Evolutionary conservation across 139 green algal species (phyloP), one percentile per base, ranked within the genome.

Genomic region (Closterium sp.): DNA sequence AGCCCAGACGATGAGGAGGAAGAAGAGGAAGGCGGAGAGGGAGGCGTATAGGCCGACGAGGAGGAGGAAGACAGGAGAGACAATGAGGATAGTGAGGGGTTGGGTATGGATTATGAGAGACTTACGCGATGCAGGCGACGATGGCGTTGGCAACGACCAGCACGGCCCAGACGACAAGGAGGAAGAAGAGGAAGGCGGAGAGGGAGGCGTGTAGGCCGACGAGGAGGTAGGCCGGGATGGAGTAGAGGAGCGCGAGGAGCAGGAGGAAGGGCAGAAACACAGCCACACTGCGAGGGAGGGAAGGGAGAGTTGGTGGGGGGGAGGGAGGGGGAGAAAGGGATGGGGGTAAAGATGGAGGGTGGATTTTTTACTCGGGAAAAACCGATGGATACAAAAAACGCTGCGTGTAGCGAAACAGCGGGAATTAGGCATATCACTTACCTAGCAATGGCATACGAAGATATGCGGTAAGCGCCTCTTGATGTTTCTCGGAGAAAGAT

Each of bases 401-500:
- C 34, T 42, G 34, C 34, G 34, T 42, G 34, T 42, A 42, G 34
- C 34, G 34, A 42, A 42, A 42, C 34, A 42, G 34, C 34, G 6
- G 34, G 9, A 42, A 42, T 42, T 10, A 10, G 34, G 34, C 34
- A 42, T 42, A 42, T 42, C 62, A 50, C 70, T 89, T 0, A 92
- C 89, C 90, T 93, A 9, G 93, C 93, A 24, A 95, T 45, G 34
- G 90, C 24, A 34, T 95, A 95, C 4, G 93, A 95, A 2, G 88
- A 95, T 2, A 79, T 91, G 22, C 93, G 88, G 93, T 95, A 95
- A 21, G 93, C 92, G 13, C 93, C 93, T 32, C 93, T 31, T 9
- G 92, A 90, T 0, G 92, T 95, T 30, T 95, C 93, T n/a, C 93
- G 92, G 17, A 89, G 95, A 45, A 95, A 95, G 45, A 95, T 95